These are phyloP conservation scores for Colletotrichum kahawae DNA, from an alignment of 2,329 filamentous ascomycete species.

Conservation along the genomic window DNA sequence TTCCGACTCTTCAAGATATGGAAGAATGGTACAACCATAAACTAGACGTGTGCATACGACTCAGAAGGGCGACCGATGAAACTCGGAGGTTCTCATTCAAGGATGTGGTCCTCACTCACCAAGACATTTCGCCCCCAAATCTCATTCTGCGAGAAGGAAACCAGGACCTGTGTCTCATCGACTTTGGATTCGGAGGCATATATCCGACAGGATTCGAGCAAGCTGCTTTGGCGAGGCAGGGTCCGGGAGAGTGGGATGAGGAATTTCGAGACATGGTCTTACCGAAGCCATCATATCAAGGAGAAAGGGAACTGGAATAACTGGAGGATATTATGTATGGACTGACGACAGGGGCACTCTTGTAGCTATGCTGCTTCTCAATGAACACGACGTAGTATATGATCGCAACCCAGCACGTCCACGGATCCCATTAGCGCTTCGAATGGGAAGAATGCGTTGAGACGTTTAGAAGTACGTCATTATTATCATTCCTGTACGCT, in stretches of 20 bases:
- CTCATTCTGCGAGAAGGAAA: neutral
- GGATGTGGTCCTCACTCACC: neutral
- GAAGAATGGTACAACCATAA: neutral
- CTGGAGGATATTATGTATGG: neutral
- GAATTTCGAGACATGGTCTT: neutral
- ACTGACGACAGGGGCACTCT: neutral
- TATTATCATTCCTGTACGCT: neutral
- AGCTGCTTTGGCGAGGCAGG: neutral
- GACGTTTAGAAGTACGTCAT: neutral
- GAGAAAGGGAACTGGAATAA: neutral
- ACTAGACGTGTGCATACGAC: neutral
- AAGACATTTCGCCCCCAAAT: neutral
- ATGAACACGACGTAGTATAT: neutral
- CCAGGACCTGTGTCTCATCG: neutral
- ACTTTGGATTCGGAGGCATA: neutral
- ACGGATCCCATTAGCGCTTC: rapidly evolving
- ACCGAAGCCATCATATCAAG: neutral
- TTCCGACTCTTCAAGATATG: neutral
- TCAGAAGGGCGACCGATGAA: neutral
- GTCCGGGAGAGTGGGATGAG: neutral
- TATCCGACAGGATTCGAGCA: neutral
- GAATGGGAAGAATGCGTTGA: rapidly evolving
- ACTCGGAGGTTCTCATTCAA: neutral
- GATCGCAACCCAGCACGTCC: neutral
- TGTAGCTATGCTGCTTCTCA: neutral